Conservation (phyloP, 257 asterid species). For the Solanum pinnatisectum region DNA sequence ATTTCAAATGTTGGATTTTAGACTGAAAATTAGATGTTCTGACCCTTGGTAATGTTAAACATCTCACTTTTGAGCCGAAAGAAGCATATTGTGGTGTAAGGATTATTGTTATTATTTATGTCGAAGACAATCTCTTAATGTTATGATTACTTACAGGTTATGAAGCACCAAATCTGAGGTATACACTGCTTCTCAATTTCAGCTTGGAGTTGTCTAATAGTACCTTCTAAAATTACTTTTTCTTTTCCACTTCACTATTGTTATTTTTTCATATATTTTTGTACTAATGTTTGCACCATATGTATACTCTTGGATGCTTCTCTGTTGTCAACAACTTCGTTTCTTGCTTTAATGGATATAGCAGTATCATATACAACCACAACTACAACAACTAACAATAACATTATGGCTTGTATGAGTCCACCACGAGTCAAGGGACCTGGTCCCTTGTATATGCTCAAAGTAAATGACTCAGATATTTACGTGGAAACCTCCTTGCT, state of each 20-base stretch:
- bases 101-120: background rate
- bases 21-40: background rate
- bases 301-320: background rate
- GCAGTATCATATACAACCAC: background rate
- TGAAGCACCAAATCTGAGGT: slow-evolving; percentile 9
- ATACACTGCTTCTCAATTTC: background rate
- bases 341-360: background rate
- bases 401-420: too few species aligned
- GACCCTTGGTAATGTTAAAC: background rate
- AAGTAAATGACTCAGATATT: too few species aligned
- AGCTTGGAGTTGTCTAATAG: background rate
- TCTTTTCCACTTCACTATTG: background rate
- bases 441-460: too few species aligned
- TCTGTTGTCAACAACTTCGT: background rate
- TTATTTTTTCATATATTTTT: background rate
- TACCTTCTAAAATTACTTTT: background rate
- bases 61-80: background rate
- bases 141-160: background rate
- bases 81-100: background rate
- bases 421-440: too few species aligned
- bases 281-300: background rate
- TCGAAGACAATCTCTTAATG: background rate
- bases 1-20: background rate
- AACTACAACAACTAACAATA: background rate
- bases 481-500: too few species aligned